Evolutionary conservation across 2,329 filamentous ascomycete genomes (phyloP).

Genomic region (Claviceps capensis): DNA sequence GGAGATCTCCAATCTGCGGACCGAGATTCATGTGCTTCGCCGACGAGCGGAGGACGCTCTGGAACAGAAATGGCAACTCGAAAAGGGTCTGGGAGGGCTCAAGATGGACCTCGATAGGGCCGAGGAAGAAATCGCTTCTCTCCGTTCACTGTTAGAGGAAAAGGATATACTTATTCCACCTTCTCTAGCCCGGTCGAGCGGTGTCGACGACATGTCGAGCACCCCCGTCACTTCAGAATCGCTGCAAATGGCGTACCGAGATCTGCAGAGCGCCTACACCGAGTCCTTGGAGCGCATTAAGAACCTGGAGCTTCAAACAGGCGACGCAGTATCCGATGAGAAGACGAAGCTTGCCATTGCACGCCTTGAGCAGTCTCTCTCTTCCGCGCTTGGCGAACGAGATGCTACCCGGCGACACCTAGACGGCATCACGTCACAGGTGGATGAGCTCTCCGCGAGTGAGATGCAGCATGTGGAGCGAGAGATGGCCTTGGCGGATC

Average conservation of each 20-base stretch:
- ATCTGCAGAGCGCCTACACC: slow-evolving; percentile 58
- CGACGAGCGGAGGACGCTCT: slow-evolving; percentile 85
- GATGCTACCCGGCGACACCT: slow-evolving; percentile 58
- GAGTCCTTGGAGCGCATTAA: slow-evolving; percentile 54
- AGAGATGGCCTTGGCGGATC: slow-evolving; percentile 51
- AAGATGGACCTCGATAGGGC: slow-evolving; percentile 96
- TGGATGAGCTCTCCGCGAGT: slow-evolving; percentile 40
- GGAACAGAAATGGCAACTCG: slow-evolving; percentile 91
- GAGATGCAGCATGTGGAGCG: slow-evolving; percentile 44
- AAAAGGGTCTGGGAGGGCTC: slow-evolving; percentile 74
- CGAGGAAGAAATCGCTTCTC: slow-evolving; percentile 79
- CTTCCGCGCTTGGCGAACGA: slow-evolving; percentile 55
- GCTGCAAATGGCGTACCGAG: slow-evolving; percentile 58
- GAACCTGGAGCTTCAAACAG: slow-evolving; percentile 40
- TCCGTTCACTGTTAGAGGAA: slow-evolving; percentile 65
- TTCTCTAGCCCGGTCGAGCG: slow-evolving; percentile 33
- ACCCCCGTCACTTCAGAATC: slow-evolving; percentile 52
- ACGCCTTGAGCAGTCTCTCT: slow-evolving; percentile 54
- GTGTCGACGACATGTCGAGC: slow-evolving; percentile 12
- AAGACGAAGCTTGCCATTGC: slow-evolving; percentile 49
- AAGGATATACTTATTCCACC: slow-evolving; percentile 68
- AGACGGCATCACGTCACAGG: slow-evolving; percentile 45
- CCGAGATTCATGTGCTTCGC: slow-evolving; percentile 73
- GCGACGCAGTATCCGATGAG: slow-evolving; percentile 29
- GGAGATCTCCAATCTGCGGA: slow-evolving; percentile 66